These are phyloP conservation scores for Kingdonia uniflora DNA, from an alignment of 164 flowering plant genomes.

Conservation along the genomic window DNA sequence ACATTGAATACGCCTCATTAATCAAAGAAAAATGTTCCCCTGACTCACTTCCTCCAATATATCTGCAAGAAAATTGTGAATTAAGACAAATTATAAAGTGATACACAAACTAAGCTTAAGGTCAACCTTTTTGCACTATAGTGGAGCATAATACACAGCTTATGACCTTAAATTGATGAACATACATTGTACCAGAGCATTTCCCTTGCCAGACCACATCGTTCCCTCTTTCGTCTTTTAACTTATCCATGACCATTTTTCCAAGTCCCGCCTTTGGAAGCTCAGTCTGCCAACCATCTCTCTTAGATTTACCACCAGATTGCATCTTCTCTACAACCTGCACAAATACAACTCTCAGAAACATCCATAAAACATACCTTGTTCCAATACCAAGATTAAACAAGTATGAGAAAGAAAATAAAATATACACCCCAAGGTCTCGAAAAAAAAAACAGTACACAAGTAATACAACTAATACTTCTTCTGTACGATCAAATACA, in stretches of 20 bases:
- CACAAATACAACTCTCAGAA: background rate
- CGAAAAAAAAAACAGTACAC: too few relatives aligned
- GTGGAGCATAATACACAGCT: background rate
- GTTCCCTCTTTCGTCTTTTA: constrained; percentile 60
- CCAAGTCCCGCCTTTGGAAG: constrained; percentile 63
- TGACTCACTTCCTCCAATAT: constrained; percentile 78
- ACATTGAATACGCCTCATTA: constrained; percentile 97
- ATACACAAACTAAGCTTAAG: background rate
- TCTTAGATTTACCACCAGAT: constrained; percentile 59
- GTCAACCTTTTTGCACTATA: too few relatives aligned
- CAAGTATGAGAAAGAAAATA: too few relatives aligned
- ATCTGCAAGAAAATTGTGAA: constrained; percentile 32
- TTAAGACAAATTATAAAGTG: background rate
- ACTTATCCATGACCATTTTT: constrained; percentile 38
- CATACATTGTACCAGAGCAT: constrained; percentile 99
- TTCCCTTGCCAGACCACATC: constrained; percentile 88
- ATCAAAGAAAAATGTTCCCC: constrained; percentile 89
- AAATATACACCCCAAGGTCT: too few relatives aligned
- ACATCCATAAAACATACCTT: too few relatives aligned
- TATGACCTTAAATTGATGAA: constrained; percentile 9
- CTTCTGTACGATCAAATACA: too few relatives aligned
- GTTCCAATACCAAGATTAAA: too few relatives aligned
- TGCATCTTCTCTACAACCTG: constrained; percentile 86
- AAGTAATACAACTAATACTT: too few relatives aligned
- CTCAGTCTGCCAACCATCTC: constrained; percentile 68